Percentiles rank a stretch among this genome's conserved stretches.
These are phyloP conservation scores for Raffaelea ambrosiae DNA, from an alignment of 2,329 filamentous ascomycete genomes.

Conservation along the genomic window DNA sequence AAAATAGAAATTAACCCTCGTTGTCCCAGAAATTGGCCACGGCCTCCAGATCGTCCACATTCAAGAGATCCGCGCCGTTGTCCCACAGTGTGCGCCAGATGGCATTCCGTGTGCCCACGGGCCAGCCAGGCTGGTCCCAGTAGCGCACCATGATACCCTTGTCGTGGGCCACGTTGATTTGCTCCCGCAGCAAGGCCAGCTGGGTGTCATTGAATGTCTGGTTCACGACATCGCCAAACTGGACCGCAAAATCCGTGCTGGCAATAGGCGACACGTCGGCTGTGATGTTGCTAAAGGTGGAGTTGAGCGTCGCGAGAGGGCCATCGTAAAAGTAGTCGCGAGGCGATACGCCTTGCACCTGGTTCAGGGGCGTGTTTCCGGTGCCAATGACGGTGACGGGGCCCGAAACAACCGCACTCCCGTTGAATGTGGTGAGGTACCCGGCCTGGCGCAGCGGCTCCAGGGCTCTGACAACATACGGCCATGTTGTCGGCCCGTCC, in stretches of 20 bases:
- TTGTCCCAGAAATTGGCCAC: conserved; percentile 26
- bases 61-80: conserved; percentile 50
- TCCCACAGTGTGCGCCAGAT: conserved; percentile 49
- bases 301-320: conserved; percentile 14
- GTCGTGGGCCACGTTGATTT: conserved; percentile 43
- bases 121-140: conserved; percentile 54
- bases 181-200: conserved; percentile 36
- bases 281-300: conserved; percentile 16
- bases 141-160: conserved; percentile 52
- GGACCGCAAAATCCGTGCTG: conserved; percentile 25
- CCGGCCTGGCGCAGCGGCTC: conserved; percentile 45
- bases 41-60: conserved; percentile 53
- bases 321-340: conserved; percentile 30
- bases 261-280: conserved; percentile 17
- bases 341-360: conserved; percentile 48
- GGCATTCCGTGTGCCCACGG: conserved; percentile 46
- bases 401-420: conserved; percentile 36
- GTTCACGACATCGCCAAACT: conserved; percentile 25
- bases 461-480: conserved; percentile 41
- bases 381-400: conserved; percentile 60
- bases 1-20: neutral
- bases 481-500: conserved; percentile 39
- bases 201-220: conserved; percentile 36
- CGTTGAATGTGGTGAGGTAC: conserved; percentile 44
- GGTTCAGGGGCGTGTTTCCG: conserved; percentile 49